Evolutionary conservation across 371 early-diverging fungal genomes (phyloP), one percentile per base, ranked within the genome.

Genomic region (Rhizopus stolonifer): DNA sequence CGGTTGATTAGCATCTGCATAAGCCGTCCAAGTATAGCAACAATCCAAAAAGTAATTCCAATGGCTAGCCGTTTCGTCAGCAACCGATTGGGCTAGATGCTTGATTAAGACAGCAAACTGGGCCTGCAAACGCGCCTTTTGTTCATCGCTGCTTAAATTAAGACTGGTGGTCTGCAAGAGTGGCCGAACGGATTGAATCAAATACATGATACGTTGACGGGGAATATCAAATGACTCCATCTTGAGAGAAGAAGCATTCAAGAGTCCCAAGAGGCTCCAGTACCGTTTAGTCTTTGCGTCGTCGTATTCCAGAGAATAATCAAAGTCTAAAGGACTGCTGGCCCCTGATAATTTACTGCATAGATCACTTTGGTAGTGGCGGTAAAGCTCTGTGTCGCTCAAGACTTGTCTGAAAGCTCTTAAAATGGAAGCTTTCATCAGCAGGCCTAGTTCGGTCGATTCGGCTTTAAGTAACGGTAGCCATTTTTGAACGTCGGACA

Each of bases 1-100:
- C 2, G 55, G 58, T 8, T 53, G 42, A 8, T 43, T 44, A 2
- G 67, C 40, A 52, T 75, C 75, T 0, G 55, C 49, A 47, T 54
- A 65, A n/a, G 62, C 50, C 10, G 70, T 38, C 79, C 76, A 78
- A 38, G 65, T 51, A 54, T 63, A 64, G 2, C 72, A 64, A 7
- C 58, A 60, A 0, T 69, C 64, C 33, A 85, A 61, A 58, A 83
- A 78, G 52, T 76, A 70, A 2, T 77, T 68, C 85, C 85, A 83
- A 36, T 83, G 81, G 6, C 71, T 67, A 10, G 79, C 82, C 11
- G 33, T 29, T 21, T 81, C 74, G 24, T 83, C 80, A 60, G 79
- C 77, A 0, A 82, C 59, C 4, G 81, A 68, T 7, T 66, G 55
- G 0, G 79, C 68, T 15, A 83, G 45, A 21, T 72, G 45, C 1